Evolutionary conservation across 768 basidiomycete genomes (phyloP), one percentile per base, ranked within the genome.

Genomic region (Psilocybe sp.): DNA sequence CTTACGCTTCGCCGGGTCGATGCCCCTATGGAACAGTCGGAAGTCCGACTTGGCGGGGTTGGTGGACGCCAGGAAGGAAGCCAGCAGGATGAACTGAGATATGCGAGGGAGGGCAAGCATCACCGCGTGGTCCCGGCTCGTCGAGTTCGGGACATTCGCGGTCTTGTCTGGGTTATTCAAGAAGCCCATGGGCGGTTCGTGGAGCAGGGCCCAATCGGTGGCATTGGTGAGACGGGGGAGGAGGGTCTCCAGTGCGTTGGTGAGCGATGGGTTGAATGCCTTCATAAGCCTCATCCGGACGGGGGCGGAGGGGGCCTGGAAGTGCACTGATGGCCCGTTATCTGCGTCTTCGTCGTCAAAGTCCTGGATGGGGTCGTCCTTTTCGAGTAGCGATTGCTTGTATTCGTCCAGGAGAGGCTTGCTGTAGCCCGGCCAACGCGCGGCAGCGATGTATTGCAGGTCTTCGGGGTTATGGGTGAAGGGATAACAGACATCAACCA

Each of bases 21-120:
- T 51, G 1, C 82, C 86, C 12, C 92, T 65, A 4, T 88, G 87
- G 66, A 97, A 92, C 80, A 96, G 85, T 34, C 89, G 74, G 54
- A 91, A 33, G 65, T 95, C 93, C 8, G 82, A 84, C 60, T 83
- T 86, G 0, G 84, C 66, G 2, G 93, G 92, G 60, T 96, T 97
- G 37, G 85, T 87, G 37, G 90, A 91, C 5, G 92, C 90, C 36
- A 93, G 67, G 60, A 85, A 96, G 1, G 85, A 80, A 0, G 89
- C 87, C 3, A 93, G 64, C 4, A 94, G 68, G 18, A 93, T 73
- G 58, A 82, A 92, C 59, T 87, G 87, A 16, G 83, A 82, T 75
- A 89, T 80, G 4, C 79, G 76, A 1, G 86, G 84, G 33, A 87
- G 70, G 15, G 70, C 65, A 4, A 63, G 62, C 13, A 72, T 60